phyloP scores from a whole-genome alignment of 331 rosid species.

The Rhamnella rubrinervis region DNA sequence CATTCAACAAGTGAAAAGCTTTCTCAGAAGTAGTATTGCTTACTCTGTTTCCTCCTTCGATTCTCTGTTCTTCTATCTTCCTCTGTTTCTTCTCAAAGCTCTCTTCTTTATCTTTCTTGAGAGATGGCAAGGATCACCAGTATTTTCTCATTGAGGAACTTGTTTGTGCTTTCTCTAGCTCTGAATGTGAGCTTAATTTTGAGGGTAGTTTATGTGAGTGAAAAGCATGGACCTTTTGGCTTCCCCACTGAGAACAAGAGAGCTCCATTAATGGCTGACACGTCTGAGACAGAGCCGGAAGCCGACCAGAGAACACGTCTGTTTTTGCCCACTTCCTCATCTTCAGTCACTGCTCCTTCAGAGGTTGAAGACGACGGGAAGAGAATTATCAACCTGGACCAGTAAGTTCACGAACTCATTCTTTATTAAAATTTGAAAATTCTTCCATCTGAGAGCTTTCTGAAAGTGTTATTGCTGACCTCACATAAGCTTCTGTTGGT shows the following conservation, averaged over 20 bases:
- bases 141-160: conserved; percentile 48
- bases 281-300: conserved; percentile 10
- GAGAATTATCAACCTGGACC: conserved; percentile 66
- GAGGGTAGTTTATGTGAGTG: conserved; percentile 41
- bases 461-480: neutral
- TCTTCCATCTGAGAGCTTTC: conserved; percentile 1
- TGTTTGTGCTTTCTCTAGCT: conserved; percentile 69
- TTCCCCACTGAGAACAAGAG: conserved; percentile 25
- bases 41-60: conserved; percentile 3
- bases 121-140: conserved; percentile 37
- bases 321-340: conserved; percentile 24
- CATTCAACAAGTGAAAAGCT: conserved; percentile 16
- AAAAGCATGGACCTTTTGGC: conserved; percentile 15
- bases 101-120: conserved; percentile 1
- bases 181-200: conserved; percentile 65
- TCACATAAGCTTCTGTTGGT: neutral
- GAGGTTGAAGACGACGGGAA: conserved; percentile 34
- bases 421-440: conserved; percentile 8
- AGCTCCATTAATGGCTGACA: conserved; percentile 20
- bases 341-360: conserved; percentile 20
- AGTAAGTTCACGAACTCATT: conserved; percentile 48
- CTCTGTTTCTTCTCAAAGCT: conserved; percentile 9
- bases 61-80: neutral
- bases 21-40: neutral
- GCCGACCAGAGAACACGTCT: conserved; percentile 27